These are phyloP conservation scores for Neurospora intermedia DNA, from an alignment of 495 filamentous ascomycete genomes.

Conservation along the genomic window DNA sequence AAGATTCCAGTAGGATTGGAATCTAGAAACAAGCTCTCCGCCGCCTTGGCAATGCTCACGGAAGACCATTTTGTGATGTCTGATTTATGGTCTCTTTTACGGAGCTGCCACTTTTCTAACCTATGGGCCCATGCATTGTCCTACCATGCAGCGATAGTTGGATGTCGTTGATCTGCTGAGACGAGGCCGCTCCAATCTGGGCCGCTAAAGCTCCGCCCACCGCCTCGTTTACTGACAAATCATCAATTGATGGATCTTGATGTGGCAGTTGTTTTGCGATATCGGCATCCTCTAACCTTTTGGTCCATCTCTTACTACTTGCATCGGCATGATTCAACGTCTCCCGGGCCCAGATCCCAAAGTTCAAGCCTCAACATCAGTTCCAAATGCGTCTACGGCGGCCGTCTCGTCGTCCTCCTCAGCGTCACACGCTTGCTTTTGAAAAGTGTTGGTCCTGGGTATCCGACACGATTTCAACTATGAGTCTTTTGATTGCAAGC, in stretches of 20 bases:
- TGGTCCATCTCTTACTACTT: not conserved
- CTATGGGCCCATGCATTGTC: not conserved
- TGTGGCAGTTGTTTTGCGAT: not conserved
- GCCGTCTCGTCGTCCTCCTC: not conserved
- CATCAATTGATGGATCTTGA: not conserved
- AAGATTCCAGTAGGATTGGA: slow-evolving; percentile 19
- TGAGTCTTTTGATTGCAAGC: not conserved
- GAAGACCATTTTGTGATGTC: not conserved
- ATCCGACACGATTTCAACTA: not conserved
- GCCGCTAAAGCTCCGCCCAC: not conserved
- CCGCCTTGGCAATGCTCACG: not conserved
- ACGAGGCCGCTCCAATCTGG: not conserved
- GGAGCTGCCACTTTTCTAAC: not conserved
- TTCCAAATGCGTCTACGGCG: not conserved
- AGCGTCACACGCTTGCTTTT: not conserved
- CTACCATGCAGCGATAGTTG: not conserved
- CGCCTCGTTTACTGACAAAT: not conserved
- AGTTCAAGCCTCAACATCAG: not conserved
- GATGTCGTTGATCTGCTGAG: not conserved
- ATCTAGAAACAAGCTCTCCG: not conserved
- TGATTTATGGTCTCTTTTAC: not conserved
- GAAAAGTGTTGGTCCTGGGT: not conserved
- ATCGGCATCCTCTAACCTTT: not conserved
- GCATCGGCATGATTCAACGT: not conserved
- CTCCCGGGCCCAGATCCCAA: not conserved